Evolutionary conservation across 2,329 filamentous ascomycete species (phyloP), one percentile per base, ranked within the genome.

Genomic region (Aspergillus latus): DNA sequence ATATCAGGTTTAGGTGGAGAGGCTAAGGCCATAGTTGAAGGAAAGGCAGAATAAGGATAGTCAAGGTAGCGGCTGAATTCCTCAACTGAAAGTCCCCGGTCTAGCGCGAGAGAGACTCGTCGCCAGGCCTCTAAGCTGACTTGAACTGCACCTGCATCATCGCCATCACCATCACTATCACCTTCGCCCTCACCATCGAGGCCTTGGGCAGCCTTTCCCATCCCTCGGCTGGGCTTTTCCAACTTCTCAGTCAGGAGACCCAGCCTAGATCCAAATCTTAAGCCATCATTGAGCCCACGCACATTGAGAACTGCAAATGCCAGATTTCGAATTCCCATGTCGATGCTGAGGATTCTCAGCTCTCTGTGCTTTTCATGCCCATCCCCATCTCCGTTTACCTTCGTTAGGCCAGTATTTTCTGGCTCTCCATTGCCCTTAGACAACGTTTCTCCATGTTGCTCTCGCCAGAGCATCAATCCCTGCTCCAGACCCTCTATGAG

Each of bases 281-380:
- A 10, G 8, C 48, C 13, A 26, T 21, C 21, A 21, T 21, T 21
- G 21, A 10, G 5, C 15, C 39, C 9, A 49, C 46, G 32, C 37
- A 40, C 50, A 29, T n/a, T 15, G 32, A 89, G 71, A 59, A 90
- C 79, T 61, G 88, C 89, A 68, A 85, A 90, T 1, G 89, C 90
- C 3, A 95, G 77, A 69, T 95, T 95, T 43, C 84, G 85, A 62
- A 95, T 88, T 3, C 90, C 90, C 84, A 94, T 88, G 71, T 95
- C 90, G 59, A 95, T 88, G 68, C 89, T 92, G 34, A 94, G 72
- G 26, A 94, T 79, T 43, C 86, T 80, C 63, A 77, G 11, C 11
- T 9, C 36, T n/a, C 29, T 32, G 21, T 26, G n/a, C 29, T 47
- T 21, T 21, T 21, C 21, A 21, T 21, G 21, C 21, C 21, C 21